Evolutionary conservation across 2,329 filamentous ascomycete species (phyloP).

Genomic region (Cytospora paraplurivora): DNA sequence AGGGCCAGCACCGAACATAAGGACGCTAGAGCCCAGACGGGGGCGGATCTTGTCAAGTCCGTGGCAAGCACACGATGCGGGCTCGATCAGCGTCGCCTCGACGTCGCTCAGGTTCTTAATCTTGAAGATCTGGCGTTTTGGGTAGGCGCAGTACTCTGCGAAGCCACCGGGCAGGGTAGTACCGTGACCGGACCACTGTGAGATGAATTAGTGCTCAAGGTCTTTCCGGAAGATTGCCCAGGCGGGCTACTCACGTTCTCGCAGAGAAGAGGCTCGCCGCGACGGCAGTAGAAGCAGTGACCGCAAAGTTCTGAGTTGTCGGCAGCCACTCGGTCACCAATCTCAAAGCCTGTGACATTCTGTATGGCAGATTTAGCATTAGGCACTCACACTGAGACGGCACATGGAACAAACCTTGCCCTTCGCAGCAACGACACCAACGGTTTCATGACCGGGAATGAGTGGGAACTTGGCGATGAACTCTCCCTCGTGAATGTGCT

Average conservation of each 20-base stretch:
- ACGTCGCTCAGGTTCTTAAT: conserved; percentile 66
- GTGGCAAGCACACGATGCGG: conserved; percentile 71
- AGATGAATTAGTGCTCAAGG: conserved; percentile 14
- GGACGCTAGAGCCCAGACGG: conserved; percentile 64
- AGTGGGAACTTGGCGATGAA: conserved; percentile 66
- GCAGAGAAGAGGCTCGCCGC: conserved; percentile 68
- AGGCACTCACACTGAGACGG: not conserved
- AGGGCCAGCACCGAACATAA: conserved; percentile 68
- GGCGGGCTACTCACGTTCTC: conserved; percentile 50
- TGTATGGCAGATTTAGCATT: conserved; percentile 28
- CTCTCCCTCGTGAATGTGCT: conserved; percentile 69
- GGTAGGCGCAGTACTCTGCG: conserved; percentile 65
- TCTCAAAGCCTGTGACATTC: conserved; percentile 60
- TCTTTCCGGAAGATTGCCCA: no score
- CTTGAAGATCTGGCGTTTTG: conserved; percentile 61
- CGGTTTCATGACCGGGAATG: conserved; percentile 69
- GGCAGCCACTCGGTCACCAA: conserved; percentile 66
- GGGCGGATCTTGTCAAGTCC: conserved; percentile 69
- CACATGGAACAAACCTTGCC: conserved; percentile 38
- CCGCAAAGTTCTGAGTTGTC: conserved; percentile 69
- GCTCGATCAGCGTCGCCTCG: conserved; percentile 71
- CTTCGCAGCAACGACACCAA: conserved; percentile 63
- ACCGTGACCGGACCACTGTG: conserved; percentile 64
- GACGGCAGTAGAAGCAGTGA: conserved; percentile 73
- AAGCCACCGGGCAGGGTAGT: conserved; percentile 72